phyloP scores from a whole-genome alignment of 139 green algal species.

The Chlorella vulgaris region DNA sequence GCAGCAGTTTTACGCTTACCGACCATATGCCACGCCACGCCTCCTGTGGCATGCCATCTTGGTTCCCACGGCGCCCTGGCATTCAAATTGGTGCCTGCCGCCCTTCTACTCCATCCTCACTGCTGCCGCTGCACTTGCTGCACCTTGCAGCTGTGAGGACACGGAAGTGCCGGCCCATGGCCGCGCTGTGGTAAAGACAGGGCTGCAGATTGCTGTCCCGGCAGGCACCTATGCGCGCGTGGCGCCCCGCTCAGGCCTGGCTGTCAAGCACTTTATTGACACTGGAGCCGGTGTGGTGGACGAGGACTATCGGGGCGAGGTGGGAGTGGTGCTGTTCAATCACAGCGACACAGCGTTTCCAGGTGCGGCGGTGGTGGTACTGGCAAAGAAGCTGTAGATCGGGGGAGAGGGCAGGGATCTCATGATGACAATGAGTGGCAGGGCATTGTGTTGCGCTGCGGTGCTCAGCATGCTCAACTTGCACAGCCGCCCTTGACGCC shows the following conservation, averaged over 20 bases:
- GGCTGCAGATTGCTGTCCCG: slow-evolving; percentile 87
- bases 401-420: background rate
- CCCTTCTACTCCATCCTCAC: no score
- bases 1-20: no score
- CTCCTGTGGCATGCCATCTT: no score
- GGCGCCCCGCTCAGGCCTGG: slow-evolving; percentile 93
- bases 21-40: no score
- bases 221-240: slow-evolving; percentile 94
- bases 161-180: slow-evolving; percentile 84
- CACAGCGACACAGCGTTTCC: slow-evolving; percentile 87
- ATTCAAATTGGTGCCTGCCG: no score
- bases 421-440: background rate
- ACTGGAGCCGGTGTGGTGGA: slow-evolving; percentile 96
- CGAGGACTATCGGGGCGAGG: slow-evolving; percentile 94
- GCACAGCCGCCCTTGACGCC: no score
- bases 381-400: background rate
- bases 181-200: slow-evolving; percentile 87
- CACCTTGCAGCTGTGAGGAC: slow-evolving; percentile 79
- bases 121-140: background rate
- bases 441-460: no score
- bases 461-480: no score
- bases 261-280: slow-evolving; percentile 97
- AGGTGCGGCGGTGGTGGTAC: slow-evolving; percentile 43
- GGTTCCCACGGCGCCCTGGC: no score
- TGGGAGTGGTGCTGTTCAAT: slow-evolving; percentile 99